Base-by-base conservation (phyloP, 768 basidiomycete species). In the Dacryopinax primogenitus region DNA sequence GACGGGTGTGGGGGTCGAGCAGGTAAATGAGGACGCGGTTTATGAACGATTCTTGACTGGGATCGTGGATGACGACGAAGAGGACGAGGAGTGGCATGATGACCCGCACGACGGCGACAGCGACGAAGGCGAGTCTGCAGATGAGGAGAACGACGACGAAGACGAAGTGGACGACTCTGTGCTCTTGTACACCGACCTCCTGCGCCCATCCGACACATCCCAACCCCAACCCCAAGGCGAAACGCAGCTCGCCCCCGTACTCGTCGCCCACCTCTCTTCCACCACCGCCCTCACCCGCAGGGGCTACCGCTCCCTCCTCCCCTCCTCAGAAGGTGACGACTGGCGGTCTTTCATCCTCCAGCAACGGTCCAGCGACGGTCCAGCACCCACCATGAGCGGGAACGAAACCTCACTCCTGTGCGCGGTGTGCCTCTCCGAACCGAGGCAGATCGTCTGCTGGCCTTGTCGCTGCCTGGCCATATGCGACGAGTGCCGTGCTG, bases 101-200 rank as follows among this genome's bases (percentile, higher is more conserved):
- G 51, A 30, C 9, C 6, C 26, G 11, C 15, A 58, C 26, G 26
- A 26, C 3, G 51, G 32, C 6, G 51, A 32, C 3, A 23, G 7
- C 4, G 7, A 18, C 7, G 41, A 44, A 6, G 41, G 18, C 6
- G 18, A 18, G 7, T 6, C 41, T 44, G 41, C 41, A 18, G 41
- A 44, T 3, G 51, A 58, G 51, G 45, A 21, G 11, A 23, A 9
- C 9, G 51, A 26, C 21, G 51, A 21, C 13, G 45, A 9, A 21
- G 51, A 26, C 21, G 51, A 4, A 30, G 26, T 23, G 30, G 51
- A 58, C 9, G 51, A 58, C 13, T 58, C 11, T 30, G 13, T 3
- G 4, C 30, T n/a, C n/a, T n/a, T 58, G 51, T 58, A 58, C 51
- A 28, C 51, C 13, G 51, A 58, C 51, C 51, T 58, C 26, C 51